Evolutionary conservation across 768 basidiomycete species (phyloP).

Genomic region (Tylopilus felleus): DNA sequence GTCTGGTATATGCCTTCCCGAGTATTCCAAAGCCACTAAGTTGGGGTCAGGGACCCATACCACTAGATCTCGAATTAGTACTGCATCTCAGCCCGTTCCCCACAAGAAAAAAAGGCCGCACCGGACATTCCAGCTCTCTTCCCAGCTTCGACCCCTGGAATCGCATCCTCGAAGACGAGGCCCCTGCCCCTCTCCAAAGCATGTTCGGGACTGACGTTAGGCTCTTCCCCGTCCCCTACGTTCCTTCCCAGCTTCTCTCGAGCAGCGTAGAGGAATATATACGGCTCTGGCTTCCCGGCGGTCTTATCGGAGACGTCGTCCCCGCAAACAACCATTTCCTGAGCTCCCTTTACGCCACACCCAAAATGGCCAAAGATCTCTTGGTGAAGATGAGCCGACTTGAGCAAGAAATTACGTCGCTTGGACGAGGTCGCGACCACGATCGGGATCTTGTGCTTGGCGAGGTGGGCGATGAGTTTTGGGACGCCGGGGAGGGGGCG

Average conservation of each 20-base stretch:
- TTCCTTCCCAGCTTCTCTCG: constrained; percentile 50
- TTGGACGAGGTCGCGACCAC: constrained; percentile 78
- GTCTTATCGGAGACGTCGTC: constrained; percentile 60
- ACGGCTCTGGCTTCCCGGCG: constrained; percentile 76
- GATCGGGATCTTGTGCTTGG: constrained; percentile 65
- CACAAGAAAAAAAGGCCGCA: constrained; percentile 30
- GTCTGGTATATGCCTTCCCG: constrained; percentile 53
- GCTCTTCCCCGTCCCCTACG: constrained; percentile 49
- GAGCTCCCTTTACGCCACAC: constrained; percentile 13
- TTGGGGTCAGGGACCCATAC: constrained; percentile 83
- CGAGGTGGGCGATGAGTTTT: constrained; percentile 69
- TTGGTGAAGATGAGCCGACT: constrained; percentile 57
- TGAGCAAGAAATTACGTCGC: constrained; percentile 61
- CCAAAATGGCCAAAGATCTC: constrained; percentile 47
- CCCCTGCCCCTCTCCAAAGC: constrained; percentile 54
- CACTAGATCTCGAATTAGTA: constrained; percentile 41
- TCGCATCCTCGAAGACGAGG: constrained; percentile 79
- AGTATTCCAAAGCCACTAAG: constrained; percentile 49
- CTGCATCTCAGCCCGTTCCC: background rate
- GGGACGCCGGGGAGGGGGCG: constrained; percentile 69
- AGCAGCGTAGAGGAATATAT: constrained; percentile 77
- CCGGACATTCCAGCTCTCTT: constrained; percentile 86
- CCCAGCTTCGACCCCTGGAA: constrained; percentile 75
- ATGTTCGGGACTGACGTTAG: constrained; percentile 35
- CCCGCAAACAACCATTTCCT: constrained; percentile 63